Base-by-base conservation (phyloP, 1,284 basidiomycete genomes). In the Microbotryum violaceum region DNA sequence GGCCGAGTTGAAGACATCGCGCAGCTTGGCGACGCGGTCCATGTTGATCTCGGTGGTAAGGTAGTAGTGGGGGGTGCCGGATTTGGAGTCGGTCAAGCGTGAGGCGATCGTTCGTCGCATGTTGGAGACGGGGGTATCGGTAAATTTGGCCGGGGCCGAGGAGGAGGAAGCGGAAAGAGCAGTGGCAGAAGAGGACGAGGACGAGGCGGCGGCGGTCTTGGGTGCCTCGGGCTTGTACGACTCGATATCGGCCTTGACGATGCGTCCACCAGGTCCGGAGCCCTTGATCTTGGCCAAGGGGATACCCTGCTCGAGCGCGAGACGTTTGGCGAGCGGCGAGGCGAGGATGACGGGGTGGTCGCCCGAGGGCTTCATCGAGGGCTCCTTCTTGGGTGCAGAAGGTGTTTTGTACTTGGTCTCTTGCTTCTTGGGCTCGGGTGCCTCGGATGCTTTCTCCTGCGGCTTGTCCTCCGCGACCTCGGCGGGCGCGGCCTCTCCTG, bases 21-120 rank as follows among this genome's bases (percentile, higher is more conserved):
- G 83, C 65, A 99, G 82, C 79, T 97, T 97, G 74, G 89, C 76
- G 33, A 94, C 87, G 79, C 91, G 92, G 82, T 91, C 92, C 92
- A 98, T 97, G 79, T 91, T 88, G 76, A 98, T 82, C 74, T 97
- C 91, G 58, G 90, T 82, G 16, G 94, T 97, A 71, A 98, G 78
- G 79, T 97, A 98, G 80, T 96, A 99, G 77, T 97, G 93, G n/a
- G 96, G 96, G 27, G 92, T 75, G 69, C 91, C 86, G 75, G 89
- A 86, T 79, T 97, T 98, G 69, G 88, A 90, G 79, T 97, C 90
- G 4, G 87, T 85, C 69, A 99, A 83, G 70, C 96, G 89, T 58
- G 82, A 73, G 64, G 90, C 96, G 74, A 99, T 99, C 51, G 85
- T 86, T 70, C 89, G 88, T 64, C 96, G 88, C 89, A 99, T 99